phyloP scores from a whole-genome alignment of 202 grass and related monocot species.

The Digitaria exilis region DNA sequence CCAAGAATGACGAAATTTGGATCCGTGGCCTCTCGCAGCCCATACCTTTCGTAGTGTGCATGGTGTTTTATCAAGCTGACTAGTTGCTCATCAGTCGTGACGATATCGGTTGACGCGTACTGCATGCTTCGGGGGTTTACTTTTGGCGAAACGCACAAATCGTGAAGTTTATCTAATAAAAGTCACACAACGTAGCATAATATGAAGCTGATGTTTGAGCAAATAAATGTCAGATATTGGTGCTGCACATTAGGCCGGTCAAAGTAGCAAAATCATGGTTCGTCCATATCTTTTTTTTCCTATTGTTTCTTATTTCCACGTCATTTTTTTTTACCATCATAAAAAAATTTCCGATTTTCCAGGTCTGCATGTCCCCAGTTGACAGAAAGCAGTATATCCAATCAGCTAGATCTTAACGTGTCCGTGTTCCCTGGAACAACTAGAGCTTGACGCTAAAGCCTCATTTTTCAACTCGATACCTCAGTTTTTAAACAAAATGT shows the following conservation, averaged over 20 bases:
- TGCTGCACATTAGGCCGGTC: not conserved
- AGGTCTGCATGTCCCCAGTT: not conserved
- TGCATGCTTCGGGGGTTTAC: not conserved
- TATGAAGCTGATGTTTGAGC: not conserved
- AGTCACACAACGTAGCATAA: not conserved
- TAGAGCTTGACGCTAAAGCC: not conserved
- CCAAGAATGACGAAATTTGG: too few relatives aligned
- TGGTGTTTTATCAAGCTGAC: not conserved
- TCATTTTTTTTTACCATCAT: not conserved
- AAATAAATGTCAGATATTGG: not conserved
- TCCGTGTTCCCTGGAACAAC: not conserved
- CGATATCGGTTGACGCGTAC: not conserved
- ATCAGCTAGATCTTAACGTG: not conserved
- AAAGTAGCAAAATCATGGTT: not conserved
- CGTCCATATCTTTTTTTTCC: not conserved
- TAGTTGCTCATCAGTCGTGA: slow-evolving; percentile 15
- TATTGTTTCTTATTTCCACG: not conserved
- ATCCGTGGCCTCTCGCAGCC: not conserved
- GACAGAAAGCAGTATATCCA: not conserved
- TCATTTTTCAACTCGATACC: not conserved
- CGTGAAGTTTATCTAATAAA: not conserved
- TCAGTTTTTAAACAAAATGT: not conserved
- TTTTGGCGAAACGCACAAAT: not conserved
- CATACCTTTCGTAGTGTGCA: not conserved
- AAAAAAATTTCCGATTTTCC: too few relatives aligned